A percentile compares a stretch with the other conserved stretches of the same genome.
These are phyloP conservation scores for Peniophora sp. DNA, from an alignment of 1,284 basidiomycete species.

Conservation along the genomic window DNA sequence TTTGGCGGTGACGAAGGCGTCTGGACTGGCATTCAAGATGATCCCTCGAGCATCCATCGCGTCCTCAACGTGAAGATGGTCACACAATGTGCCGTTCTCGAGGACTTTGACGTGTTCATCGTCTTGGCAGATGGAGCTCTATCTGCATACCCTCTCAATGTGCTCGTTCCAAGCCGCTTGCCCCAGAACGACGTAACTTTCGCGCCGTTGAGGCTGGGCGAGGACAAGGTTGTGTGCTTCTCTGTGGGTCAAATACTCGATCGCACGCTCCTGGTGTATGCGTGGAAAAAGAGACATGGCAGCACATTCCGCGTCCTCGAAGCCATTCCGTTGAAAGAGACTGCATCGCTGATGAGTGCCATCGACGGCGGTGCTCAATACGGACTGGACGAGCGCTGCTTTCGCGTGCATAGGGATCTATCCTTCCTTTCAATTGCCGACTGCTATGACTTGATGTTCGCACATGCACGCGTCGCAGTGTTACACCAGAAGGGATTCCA, in stretches of 20 bases:
- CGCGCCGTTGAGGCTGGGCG: conserved; percentile 82
- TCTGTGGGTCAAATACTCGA: conserved; percentile 81
- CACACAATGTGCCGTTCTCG: conserved; percentile 90
- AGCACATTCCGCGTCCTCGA: conserved; percentile 92
- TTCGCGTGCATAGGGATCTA: conserved; percentile 87
- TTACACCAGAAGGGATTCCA: conserved; percentile 92
- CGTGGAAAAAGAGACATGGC: conserved; percentile 90
- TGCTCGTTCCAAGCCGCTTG: conserved; percentile 83
- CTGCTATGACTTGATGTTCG: conserved; percentile 83
- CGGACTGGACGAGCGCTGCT: conserved; percentile 77
- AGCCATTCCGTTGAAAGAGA: too few relatives aligned
- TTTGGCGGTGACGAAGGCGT: conserved; percentile 94
- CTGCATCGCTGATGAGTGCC: conserved; percentile 77
- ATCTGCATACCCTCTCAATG: conserved; percentile 91
- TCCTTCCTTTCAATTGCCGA: conserved; percentile 89
- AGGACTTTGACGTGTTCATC: conserved; percentile 92
- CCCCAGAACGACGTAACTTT: conserved; percentile 54
- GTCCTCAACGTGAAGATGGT: conserved; percentile 88
- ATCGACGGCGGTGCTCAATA: conserved; percentile 70
- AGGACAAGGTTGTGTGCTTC: conserved; percentile 86
- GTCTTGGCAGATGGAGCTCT: conserved; percentile 86
- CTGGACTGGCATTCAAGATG: conserved; percentile 91
- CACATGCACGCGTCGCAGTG: conserved; percentile 87
- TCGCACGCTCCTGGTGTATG: conserved; percentile 87
- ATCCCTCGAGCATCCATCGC: conserved; percentile 82